These are phyloP conservation scores for Candida tallmaniae DNA, from an alignment of 805 yeast genomes.

Conservation along the genomic window DNA sequence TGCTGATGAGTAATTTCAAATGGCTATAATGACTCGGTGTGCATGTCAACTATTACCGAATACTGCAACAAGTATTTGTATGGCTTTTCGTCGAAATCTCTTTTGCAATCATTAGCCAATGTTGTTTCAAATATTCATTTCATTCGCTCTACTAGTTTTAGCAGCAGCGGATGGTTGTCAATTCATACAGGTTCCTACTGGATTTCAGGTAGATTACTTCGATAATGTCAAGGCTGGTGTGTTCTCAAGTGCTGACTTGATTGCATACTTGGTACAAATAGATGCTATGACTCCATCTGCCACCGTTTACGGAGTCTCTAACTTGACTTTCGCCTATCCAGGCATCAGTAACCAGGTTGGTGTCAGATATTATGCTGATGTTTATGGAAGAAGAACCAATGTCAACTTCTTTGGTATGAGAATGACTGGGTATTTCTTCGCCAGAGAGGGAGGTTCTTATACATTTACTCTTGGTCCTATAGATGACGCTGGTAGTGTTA, in stretches of 20 bases:
- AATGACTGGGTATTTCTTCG: slow-evolving; percentile 13
- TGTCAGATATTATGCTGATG: neutral
- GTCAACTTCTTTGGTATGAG: slow-evolving; percentile 1
- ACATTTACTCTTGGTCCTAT: neutral
- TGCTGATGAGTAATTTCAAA: too few relatives aligned
- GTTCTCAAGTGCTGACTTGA: neutral
- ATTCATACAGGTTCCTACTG: neutral
- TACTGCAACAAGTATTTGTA: too few relatives aligned
- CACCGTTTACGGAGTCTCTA: slow-evolving; percentile 2
- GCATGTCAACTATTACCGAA: too few relatives aligned
- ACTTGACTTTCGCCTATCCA: neutral
- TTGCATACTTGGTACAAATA: neutral
- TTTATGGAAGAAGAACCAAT: slow-evolving; percentile 5
- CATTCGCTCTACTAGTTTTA: neutral
- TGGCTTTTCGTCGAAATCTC: too few relatives aligned
- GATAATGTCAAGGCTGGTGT: neutral
- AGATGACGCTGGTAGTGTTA: neutral
- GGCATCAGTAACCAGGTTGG: neutral
- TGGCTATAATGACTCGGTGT: too few relatives aligned
- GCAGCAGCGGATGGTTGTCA: neutral
- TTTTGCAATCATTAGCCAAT: too few relatives aligned
- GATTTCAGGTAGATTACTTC: neutral
- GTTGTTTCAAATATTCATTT: too few relatives aligned
- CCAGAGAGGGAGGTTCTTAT: slow-evolving; percentile 1
- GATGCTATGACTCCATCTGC: neutral